phyloP scores from a whole-genome alignment of 2,329 filamentous ascomycete species.

The Cordyceps pruinosa region DNA sequence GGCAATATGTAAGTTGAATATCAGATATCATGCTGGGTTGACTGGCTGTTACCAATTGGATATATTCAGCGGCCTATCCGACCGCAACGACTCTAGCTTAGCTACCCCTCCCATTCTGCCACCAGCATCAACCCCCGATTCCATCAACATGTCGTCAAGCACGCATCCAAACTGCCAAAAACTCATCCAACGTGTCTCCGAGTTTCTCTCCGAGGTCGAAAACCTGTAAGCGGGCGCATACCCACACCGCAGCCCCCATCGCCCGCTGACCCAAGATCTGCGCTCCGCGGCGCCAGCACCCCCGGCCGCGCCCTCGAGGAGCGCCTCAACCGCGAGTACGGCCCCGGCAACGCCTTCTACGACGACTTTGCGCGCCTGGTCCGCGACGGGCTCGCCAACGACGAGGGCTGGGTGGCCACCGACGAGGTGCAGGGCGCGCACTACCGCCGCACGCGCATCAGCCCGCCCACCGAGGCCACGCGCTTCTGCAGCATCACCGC shows the following conservation, averaged over 20 bases:
- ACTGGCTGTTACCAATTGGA: not conserved
- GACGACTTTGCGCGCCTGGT: slow-evolving; percentile 34
- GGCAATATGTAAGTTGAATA: not conserved
- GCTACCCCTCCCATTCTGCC: slow-evolving; percentile 5
- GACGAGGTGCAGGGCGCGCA: slow-evolving; percentile 36
- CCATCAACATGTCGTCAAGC: not conserved
- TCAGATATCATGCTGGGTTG: not conserved
- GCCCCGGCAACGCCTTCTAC: slow-evolving; percentile 35
- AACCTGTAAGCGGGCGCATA: not conserved
- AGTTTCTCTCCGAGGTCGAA: slow-evolving; percentile 6
- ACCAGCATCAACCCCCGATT: not conserved
- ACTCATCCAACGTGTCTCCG: slow-evolving; percentile 1
- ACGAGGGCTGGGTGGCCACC: slow-evolving; percentile 39
- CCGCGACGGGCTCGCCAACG: slow-evolving; percentile 27
- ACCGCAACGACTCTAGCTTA: not conserved
- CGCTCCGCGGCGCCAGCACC: slow-evolving; percentile 27
- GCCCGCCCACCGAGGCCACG: slow-evolving; percentile 37
- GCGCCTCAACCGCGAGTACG: slow-evolving; percentile 35
- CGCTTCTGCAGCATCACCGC: slow-evolving; percentile 50
- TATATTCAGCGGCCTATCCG: not conserved
- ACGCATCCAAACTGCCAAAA: slow-evolving; percentile 6
- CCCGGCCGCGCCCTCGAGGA: slow-evolving; percentile 39
- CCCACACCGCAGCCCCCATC: not conserved
- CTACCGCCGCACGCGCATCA: slow-evolving; percentile 41
- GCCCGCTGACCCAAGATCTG: not conserved